Evolutionary conservation across 2,329 filamentous ascomycete species (phyloP).

Genomic region (Alternaria ventricosa): DNA sequence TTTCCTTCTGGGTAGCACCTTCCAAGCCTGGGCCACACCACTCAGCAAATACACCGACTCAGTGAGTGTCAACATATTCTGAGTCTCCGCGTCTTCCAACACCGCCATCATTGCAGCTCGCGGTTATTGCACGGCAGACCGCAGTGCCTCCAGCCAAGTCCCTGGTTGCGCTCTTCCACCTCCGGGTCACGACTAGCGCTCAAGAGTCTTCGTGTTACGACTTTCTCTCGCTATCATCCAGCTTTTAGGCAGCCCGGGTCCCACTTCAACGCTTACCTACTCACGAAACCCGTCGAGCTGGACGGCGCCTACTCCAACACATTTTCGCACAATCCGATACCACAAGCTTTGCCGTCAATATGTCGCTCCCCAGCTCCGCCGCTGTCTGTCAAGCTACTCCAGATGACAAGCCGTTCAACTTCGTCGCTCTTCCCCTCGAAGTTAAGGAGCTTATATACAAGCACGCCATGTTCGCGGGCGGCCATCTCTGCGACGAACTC

Average conservation of each 20-base stretch:
- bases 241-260: background rate
- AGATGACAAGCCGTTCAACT: background rate
- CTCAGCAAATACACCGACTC: background rate
- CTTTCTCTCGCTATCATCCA: background rate
- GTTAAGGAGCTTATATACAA: background rate
- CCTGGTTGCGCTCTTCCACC: background rate
- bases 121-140: background rate
- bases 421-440: background rate
- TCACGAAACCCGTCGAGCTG: background rate
- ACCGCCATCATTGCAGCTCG: background rate
- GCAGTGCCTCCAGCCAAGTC: background rate
- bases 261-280: background rate
- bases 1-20: background rate
- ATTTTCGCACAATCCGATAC: background rate
- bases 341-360: background rate
- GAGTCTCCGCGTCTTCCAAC: background rate
- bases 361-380: background rate
- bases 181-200: background rate
- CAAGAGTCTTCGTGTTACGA: background rate
- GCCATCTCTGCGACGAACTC: background rate
- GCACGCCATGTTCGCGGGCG: background rate
- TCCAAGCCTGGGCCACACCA: background rate
- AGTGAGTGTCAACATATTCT: background rate
- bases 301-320: background rate
- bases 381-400: background rate